These are phyloP conservation scores for Starmera pachycereana DNA, from an alignment of 805 yeast genomes.

Conservation along the genomic window DNA sequence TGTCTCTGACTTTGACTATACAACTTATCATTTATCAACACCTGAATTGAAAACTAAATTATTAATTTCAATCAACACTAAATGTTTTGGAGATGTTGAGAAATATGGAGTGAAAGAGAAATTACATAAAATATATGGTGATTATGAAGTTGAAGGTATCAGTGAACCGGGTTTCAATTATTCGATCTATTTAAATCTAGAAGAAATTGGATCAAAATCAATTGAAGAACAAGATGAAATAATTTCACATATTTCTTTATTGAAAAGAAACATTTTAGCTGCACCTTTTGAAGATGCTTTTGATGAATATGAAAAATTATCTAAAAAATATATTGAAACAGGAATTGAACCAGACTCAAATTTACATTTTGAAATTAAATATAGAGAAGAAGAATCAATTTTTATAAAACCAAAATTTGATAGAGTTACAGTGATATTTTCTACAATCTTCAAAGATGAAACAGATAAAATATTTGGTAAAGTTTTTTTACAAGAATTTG, in stretches of 20 bases:
- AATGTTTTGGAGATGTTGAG: conserved; percentile 65
- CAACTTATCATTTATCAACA: conserved; percentile 89
- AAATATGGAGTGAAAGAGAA: conserved; percentile 54
- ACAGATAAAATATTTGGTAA: conserved; percentile 89
- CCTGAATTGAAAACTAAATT: conserved; percentile 61
- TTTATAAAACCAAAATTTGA: conserved; percentile 88
- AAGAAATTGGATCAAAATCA: conserved; percentile 24
- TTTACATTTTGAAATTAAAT: conserved; percentile 39
- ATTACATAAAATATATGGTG: conserved; percentile 41
- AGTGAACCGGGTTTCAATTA: conserved; percentile 75
- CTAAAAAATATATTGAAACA: conserved; percentile 19
- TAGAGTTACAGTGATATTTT: conserved; percentile 92
- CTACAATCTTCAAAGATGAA: conserved; percentile 91
- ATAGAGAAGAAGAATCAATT: conserved; percentile 89
- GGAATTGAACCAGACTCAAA: conserved; percentile 16
- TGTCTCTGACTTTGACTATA: conserved; percentile 91
- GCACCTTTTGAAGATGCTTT: conserved; percentile 91
- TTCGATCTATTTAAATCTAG: conserved; percentile 60
- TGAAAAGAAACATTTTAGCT: conserved; percentile 82
- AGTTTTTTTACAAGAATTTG: conserved; percentile 87
- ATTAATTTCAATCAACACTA: conserved; percentile 59
- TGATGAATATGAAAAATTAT: conserved; percentile 58
- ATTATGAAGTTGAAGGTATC: conserved; percentile 23
- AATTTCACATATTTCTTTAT: conserved; percentile 54
- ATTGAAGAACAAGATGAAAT: conserved; percentile 42